A percentile compares a stretch with the other conserved stretches of the same genome.
Conservation (phyloP, 345 rosid genomes). For the Gossypium longicalyx region DNA sequence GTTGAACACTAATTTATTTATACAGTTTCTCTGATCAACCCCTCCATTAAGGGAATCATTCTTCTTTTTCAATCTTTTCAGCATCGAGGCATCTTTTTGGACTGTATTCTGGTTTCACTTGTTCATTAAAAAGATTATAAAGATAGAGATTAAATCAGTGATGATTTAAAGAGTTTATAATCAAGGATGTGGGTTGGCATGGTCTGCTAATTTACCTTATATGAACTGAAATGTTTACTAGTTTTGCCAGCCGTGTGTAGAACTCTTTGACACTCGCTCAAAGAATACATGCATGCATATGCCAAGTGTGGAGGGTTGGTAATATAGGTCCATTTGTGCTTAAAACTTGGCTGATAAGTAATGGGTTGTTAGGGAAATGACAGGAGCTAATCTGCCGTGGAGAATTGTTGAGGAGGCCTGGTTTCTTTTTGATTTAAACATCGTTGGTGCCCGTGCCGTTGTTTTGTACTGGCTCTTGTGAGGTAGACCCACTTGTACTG, state of each 20-base stretch:
- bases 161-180: slow-evolving; percentile 1
- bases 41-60: slow-evolving; percentile 18
- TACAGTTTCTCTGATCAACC: slow-evolving; percentile 6
- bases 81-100: not conserved
- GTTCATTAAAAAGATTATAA: slow-evolving; percentile 1
- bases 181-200: not conserved
- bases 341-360: not conserved
- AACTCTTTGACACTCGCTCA: not conserved
- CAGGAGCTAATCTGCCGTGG: not conserved
- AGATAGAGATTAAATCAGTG: not conserved
- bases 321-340: not conserved
- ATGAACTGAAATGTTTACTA: not conserved
- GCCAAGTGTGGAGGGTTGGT: slow-evolving; percentile 1
- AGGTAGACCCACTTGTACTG: not conserved
- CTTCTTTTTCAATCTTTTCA: slow-evolving; percentile 22
- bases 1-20: slow-evolving; percentile 11
- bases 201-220: not conserved
- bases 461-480: not conserved
- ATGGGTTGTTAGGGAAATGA: not conserved
- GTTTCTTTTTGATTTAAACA: not conserved
- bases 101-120: slow-evolving; percentile 12
- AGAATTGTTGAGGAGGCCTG: not conserved
- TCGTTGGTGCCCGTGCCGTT: not conserved
- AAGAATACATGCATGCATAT: slow-evolving; percentile 3
- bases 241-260: not conserved